phyloP scores from a whole-genome alignment of 768 basidiomycete genomes.

The Sporobolomyces phaffii region DNA sequence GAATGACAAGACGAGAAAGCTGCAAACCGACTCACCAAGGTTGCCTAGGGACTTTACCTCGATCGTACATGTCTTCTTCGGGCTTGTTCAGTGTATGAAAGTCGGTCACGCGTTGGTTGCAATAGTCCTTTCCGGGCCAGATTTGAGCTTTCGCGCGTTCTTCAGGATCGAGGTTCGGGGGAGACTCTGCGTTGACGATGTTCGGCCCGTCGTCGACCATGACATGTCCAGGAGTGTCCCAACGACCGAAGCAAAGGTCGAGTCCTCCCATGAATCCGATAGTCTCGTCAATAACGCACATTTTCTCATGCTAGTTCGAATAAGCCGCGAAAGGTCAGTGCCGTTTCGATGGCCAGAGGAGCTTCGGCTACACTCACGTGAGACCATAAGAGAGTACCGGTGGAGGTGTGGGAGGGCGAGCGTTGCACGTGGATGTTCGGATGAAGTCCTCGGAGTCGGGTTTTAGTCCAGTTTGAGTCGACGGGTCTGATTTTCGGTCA shows the following conservation, averaged over 20 bases:
- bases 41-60: constrained; percentile 82
- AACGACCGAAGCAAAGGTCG: constrained; percentile 90
- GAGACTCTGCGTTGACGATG: constrained; percentile 51
- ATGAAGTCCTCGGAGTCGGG: constrained; percentile 68
- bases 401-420: constrained; percentile 94
- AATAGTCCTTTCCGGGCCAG: constrained; percentile 97
- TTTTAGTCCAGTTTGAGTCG: constrained; percentile 70
- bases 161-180: constrained; percentile 46
- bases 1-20: too few species aligned
- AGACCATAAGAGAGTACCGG: constrained; percentile 97
- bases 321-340: background rate
- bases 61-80: constrained; percentile 90
- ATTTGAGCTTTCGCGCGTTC: constrained; percentile 49
- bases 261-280: constrained; percentile 98
- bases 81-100: constrained; percentile 83
- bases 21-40: constrained; percentile 94
- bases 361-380: constrained; percentile 58
- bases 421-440: constrained; percentile 84
- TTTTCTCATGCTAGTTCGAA: constrained; percentile 83
- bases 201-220: constrained; percentile 67
- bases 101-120: constrained; percentile 79
- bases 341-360: background rate
- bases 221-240: constrained; percentile 94
- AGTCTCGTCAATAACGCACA: constrained; percentile 93
- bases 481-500: too few species aligned